Evolutionary conservation across 148 eudicot genomes (phyloP).

Genomic region (Salicornia ramosissima): DNA sequence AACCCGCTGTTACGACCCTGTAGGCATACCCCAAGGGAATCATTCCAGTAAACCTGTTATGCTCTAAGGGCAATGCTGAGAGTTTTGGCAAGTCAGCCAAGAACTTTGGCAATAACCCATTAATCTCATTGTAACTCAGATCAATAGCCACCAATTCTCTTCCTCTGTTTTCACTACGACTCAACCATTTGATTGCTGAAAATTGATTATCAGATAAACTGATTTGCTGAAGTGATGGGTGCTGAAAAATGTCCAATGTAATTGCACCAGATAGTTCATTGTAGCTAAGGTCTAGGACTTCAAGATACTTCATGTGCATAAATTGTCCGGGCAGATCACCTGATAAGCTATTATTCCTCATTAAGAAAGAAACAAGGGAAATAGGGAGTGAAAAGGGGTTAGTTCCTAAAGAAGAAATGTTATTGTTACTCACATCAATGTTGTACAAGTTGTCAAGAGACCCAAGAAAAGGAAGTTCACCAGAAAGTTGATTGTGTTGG

Average conservation of each 20-base stretch:
- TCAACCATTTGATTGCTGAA: conserved; percentile 23
- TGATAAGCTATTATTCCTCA: conserved; percentile 32
- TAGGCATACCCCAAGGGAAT: conserved; percentile 37
- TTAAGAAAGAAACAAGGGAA: conserved; percentile 35
- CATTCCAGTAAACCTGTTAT: conserved; percentile 44
- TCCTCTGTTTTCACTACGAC: background rate
- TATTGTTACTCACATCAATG: conserved; percentile 36
- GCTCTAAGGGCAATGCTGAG: conserved; percentile 38
- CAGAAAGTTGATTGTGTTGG: conserved; percentile 36
- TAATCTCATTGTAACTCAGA: conserved; percentile 35
- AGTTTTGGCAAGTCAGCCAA: conserved; percentile 30
- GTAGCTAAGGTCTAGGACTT: conserved; percentile 43
- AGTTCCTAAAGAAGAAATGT: conserved; percentile 15
- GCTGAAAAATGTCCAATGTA: conserved; percentile 26
- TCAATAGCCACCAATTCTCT: conserved; percentile 37
- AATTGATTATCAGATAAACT: conserved; percentile 33
- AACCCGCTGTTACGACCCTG: conserved; percentile 35
- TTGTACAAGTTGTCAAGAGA: conserved; percentile 25
- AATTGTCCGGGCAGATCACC: conserved; percentile 24
- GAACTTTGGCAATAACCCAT: conserved; percentile 33
- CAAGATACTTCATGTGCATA: conserved; percentile 20
- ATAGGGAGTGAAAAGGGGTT: conserved; percentile 28
- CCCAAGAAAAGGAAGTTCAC: conserved; percentile 33
- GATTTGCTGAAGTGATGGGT: conserved; percentile 43
- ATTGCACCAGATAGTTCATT: conserved; percentile 32